Percentiles rank a stretch among this genome's conserved stretches.
Evolutionary conservation across 2,329 filamentous ascomycete species (phyloP).

Genomic region (Clathrospora elynae): DNA sequence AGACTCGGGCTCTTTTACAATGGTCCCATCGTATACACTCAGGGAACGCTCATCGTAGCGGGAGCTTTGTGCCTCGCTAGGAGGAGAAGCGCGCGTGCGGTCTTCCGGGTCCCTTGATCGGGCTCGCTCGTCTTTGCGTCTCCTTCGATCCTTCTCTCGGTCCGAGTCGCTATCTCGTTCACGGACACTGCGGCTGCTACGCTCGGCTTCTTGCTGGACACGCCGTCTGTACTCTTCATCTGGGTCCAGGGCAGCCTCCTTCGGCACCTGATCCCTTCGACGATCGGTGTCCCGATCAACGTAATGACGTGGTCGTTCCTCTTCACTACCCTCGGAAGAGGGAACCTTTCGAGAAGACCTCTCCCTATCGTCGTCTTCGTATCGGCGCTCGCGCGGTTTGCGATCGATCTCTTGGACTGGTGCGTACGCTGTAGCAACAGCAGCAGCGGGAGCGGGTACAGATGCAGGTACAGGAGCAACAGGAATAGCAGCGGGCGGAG

Average conservation of each 20-base stretch:
- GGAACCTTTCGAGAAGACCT: slow-evolving; percentile 32
- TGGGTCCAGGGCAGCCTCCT: slow-evolving; percentile 48
- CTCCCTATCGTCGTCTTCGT: slow-evolving; percentile 41
- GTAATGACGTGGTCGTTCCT: slow-evolving; percentile 46
- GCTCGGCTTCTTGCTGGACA: slow-evolving; percentile 53
- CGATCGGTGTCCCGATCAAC: slow-evolving; percentile 44
- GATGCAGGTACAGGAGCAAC: too few relatives aligned
- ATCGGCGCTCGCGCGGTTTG: slow-evolving; percentile 39
- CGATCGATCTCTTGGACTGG: slow-evolving; percentile 32
- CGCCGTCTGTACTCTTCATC: slow-evolving; percentile 59
- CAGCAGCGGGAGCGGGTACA: slow-evolving; percentile 21
- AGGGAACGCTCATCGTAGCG: slow-evolving; percentile 39
- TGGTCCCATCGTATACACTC: slow-evolving; percentile 34
- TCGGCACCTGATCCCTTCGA: slow-evolving; percentile 37
- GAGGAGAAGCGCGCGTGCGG: slow-evolving; percentile 31
- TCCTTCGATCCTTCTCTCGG: slow-evolving; percentile 42
- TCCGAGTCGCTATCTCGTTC: slow-evolving; percentile 44
- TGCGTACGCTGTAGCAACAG: slow-evolving; percentile 14
- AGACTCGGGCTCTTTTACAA: slow-evolving; percentile 44
- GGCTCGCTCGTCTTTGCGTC: slow-evolving; percentile 43
- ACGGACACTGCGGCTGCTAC: slow-evolving; percentile 34
- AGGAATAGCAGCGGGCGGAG: slow-evolving; percentile 22
- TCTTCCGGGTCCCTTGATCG: slow-evolving; percentile 35
- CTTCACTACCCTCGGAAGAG: slow-evolving; percentile 43
- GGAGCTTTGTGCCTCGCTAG: slow-evolving; percentile 30